Evolutionary conservation across 2,329 filamentous ascomycete genomes (phyloP), one percentile per base, ranked within the genome.

Genomic region (Alternaria arborescens): DNA sequence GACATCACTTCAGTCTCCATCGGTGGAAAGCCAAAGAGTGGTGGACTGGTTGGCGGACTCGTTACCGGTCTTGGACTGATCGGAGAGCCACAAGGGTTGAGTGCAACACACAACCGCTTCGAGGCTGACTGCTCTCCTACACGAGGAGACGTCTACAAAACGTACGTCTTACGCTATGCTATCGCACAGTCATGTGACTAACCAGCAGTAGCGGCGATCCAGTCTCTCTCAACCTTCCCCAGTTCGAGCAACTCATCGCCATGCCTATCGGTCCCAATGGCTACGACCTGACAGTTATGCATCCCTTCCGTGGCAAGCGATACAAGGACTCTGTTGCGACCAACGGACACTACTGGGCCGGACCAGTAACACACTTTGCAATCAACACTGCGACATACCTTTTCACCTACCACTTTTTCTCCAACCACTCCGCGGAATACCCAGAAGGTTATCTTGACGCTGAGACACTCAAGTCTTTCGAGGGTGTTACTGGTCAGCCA

Each of bases 371-470:
- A 22, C 55, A 65, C 58, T 66, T 68, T 34, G 65, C 67, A 3
- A 61, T 69, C 14, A 54, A 67, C 41, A 53, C 56, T 26, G 56
- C 56, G n/a, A 59, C 56, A 12, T 59, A 59, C 34, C 56, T 48
- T 22, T 59, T 59, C 43, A 59, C 56, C 16, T 59, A 55, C 43
- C 51, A 53, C 52, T 68, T 68, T 47, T 68, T 70, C 56, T 61
- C 68, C 20, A 73, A 71, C 32, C 65, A 69, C 47, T 66, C 61
- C 24, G 63, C 62, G 4, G 66, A 71, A 54, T 61, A 66, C 7
- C 68, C 68, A 10, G 64, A 61, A 11, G 68, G 68, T n/a, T 62
- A 61, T 22, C 62, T 70, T 2, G 62, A 62, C 3, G 66, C 62
- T 6, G 63, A 69, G 18, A 64, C 64, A 1, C 57, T 70, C 1